A percentile compares a stretch with the other conserved stretches of the same genome.
Evolutionary conservation across 208 protist species (phyloP).

Genomic region (Naegleria lovaniensis): DNA sequence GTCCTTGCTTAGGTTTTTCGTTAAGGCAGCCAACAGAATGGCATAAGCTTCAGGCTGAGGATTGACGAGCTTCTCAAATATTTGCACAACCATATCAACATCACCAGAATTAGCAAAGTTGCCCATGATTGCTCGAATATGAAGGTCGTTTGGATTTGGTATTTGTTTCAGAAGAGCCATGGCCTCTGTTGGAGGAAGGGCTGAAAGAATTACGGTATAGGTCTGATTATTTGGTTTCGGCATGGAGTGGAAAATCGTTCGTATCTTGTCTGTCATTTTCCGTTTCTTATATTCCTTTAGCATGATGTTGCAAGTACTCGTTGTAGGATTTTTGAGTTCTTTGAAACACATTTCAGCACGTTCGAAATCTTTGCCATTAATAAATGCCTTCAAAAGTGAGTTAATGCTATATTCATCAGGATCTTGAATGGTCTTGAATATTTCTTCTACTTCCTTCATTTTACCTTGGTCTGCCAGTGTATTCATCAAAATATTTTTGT

Average conservation of each 20-base stretch:
- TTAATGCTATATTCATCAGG: background rate
- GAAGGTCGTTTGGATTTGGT: background rate
- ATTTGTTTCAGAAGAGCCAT: background rate
- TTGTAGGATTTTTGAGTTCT: background rate
- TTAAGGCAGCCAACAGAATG: background rate
- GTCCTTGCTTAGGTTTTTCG: background rate
- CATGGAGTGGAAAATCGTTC: background rate
- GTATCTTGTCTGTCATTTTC: background rate
- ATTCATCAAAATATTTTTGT: background rate
- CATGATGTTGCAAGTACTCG: background rate
- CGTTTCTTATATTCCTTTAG: background rate
- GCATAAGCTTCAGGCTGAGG: background rate
- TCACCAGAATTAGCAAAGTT: background rate
- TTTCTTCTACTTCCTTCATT: background rate
- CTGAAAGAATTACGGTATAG: background rate
- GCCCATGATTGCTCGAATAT: background rate
- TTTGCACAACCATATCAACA: background rate
- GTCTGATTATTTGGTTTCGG: background rate
- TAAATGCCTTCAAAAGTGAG: background rate
- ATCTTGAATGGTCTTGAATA: background rate
- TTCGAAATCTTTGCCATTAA: background rate
- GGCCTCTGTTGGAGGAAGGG: background rate
- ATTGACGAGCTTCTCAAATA: background rate
- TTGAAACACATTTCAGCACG: background rate
- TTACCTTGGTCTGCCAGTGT: background rate